Conservation (phyloP, 2,329 filamentous ascomycete species). For the Colletotrichum viniferum region DNA sequence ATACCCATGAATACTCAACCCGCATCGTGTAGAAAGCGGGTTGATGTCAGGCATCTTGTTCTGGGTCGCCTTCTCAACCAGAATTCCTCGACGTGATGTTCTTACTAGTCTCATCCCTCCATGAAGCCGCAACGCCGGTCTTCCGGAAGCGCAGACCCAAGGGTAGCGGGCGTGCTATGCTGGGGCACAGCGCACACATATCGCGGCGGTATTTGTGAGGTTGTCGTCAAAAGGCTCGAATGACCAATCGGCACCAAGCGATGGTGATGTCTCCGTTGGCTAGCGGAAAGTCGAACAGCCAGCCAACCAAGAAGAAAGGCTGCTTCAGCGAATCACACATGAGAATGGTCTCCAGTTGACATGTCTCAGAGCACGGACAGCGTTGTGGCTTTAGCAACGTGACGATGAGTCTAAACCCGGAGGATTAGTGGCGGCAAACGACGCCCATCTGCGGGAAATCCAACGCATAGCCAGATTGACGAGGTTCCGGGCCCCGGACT, state of each 20-base stretch:
- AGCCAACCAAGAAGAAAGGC: not conserved
- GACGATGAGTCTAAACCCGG: not conserved
- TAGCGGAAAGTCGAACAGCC: not conserved
- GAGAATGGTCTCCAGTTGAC: not conserved
- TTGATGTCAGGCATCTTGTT: not conserved
- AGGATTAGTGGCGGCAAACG: not conserved
- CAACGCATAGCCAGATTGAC: constrained; percentile 7
- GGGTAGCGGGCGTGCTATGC: not conserved
- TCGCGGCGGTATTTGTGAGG: not conserved
- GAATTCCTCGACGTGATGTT: not conserved
- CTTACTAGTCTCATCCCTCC: not conserved
- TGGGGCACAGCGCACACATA: not conserved
- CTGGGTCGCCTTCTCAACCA: not conserved
- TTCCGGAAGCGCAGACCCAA: not conserved
- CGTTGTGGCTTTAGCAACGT: not conserved
- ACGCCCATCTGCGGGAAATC: constrained; percentile 1
- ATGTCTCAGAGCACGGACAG: constrained; percentile 14
- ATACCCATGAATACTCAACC: not conserved
- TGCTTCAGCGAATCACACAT: not conserved
- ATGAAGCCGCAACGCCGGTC: not conserved
- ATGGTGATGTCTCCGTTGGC: not conserved
- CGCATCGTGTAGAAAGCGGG: not conserved
- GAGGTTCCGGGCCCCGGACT: not conserved
- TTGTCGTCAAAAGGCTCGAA: not conserved
- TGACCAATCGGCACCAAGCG: not conserved